A percentile compares a stretch with the other conserved stretches of the same genome.
Evolutionary conservation across 2,329 filamentous ascomycete genomes (phyloP).

Genomic region (Lasiodiplodia citricola): DNA sequence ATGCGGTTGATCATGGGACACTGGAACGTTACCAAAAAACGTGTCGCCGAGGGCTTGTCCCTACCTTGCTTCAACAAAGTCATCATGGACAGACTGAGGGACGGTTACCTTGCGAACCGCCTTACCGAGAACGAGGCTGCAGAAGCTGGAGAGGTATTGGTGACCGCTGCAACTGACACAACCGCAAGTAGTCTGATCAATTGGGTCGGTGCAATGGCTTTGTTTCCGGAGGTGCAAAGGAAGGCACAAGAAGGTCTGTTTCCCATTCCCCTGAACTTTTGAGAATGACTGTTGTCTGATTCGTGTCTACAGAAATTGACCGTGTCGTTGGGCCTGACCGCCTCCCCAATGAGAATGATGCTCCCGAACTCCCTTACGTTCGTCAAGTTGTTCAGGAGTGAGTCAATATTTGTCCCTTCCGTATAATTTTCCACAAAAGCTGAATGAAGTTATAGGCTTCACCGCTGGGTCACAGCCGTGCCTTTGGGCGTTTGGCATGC

Average conservation of each 20-base stretch:
- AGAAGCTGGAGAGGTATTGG: not conserved
- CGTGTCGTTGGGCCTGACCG: conserved; percentile 28
- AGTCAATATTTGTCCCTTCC: not conserved
- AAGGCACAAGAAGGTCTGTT: conserved; percentile 35
- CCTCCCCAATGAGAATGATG: conserved; percentile 28
- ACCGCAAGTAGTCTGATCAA: conserved; percentile 35
- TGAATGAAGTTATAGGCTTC: conserved; percentile 27
- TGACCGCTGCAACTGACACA: conserved; percentile 26
- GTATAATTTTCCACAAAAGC: conserved; percentile 33
- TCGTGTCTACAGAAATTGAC: conserved; percentile 28
- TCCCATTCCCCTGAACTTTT: too few relatives aligned
- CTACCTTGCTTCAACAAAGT: conserved; percentile 3
- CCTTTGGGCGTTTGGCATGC: conserved; percentile 43
- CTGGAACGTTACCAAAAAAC: conserved; percentile 31
- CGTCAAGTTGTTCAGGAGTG: conserved; percentile 29
- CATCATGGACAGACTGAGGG: not conserved
- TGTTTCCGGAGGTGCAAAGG: conserved; percentile 36
- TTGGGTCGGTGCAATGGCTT: conserved; percentile 40
- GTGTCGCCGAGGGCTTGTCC: not conserved
- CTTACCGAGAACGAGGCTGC: conserved; percentile 1
- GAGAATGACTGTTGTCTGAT: too few relatives aligned
- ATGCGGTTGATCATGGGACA: conserved; percentile 43
- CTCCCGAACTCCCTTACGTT: conserved; percentile 18
- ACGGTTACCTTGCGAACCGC: not conserved
- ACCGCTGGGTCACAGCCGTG: conserved; percentile 10